Evolutionary conservation across 768 basidiomycete genomes (phyloP).

Genomic region (Cystofilobasidium capitatum): DNA sequence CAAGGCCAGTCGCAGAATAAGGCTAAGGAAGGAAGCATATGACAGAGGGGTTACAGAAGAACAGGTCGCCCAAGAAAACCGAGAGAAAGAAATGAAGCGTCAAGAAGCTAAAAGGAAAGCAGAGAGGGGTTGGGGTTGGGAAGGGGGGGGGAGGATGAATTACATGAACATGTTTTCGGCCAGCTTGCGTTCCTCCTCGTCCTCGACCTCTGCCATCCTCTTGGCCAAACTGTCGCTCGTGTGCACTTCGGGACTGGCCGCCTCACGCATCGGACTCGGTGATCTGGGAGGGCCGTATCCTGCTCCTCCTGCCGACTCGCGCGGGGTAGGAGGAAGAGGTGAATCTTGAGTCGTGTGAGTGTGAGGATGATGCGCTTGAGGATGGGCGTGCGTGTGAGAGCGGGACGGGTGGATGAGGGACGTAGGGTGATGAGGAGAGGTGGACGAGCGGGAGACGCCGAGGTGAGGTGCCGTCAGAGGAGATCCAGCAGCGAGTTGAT

Average conservation of each 20-base stretch:
- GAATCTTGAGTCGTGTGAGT: neutral
- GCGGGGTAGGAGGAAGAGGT: too few relatives aligned
- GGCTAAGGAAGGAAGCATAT: too few relatives aligned
- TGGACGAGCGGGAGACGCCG: neutral
- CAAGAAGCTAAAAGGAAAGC: too few relatives aligned
- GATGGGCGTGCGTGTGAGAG: neutral
- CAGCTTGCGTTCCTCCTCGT: slow-evolving; percentile 23
- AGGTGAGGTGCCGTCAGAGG: neutral
- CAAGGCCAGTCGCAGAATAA: too few relatives aligned
- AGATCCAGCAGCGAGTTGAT: neutral
- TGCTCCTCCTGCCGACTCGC: neutral
- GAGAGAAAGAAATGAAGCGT: too few relatives aligned
- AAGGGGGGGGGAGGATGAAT: too few relatives aligned
- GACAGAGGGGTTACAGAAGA: too few relatives aligned
- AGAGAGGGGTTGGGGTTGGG: too few relatives aligned
- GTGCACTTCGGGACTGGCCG: neutral
- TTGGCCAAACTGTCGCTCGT: neutral
- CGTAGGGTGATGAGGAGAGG: neutral
- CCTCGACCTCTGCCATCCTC: slow-evolving; percentile 14
- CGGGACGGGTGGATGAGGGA: neutral
- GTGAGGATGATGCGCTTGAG: neutral
- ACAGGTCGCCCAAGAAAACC: too few relatives aligned
- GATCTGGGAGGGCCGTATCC: neutral
- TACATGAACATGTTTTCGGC: slow-evolving; percentile 25
- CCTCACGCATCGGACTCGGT: slow-evolving; percentile 1